Conservation (phyloP, 371 early-diverging fungal genomes). For the Phascolomyces articulosus region DNA sequence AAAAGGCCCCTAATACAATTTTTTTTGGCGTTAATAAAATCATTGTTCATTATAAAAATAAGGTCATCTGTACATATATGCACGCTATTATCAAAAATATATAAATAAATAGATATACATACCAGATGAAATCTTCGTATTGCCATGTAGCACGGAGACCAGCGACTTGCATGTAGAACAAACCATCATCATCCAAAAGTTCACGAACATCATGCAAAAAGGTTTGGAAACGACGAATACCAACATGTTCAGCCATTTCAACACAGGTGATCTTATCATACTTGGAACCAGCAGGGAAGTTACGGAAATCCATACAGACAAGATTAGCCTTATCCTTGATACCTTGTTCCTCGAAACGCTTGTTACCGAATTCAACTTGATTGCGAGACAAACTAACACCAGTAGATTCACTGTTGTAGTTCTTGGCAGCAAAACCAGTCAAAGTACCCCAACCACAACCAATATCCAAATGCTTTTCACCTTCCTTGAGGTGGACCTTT, state of each 20-base stretch:
- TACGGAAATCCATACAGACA: conserved; percentile 95
- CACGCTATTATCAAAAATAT: too few relatives aligned
- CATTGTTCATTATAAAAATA: too few relatives aligned
- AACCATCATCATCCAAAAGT: conserved; percentile 95
- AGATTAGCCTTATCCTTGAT: conserved; percentile 80
- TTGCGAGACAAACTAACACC: conserved; percentile 94
- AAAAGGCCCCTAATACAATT: conserved; percentile 76
- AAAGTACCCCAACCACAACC: conserved; percentile 99
- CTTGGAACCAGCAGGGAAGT: conserved; percentile 83
- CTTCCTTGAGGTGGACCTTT: conserved; percentile 84
- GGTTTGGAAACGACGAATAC: conserved; percentile 88
- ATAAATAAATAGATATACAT: conserved; percentile 2
- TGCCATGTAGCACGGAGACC: conserved; percentile 92
- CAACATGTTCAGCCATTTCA: conserved; percentile 99
- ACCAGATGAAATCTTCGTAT: conserved; percentile 87
- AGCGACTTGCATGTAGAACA: conserved; percentile 97
- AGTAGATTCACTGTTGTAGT: conserved; percentile 85
- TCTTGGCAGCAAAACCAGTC: conserved; percentile 86
- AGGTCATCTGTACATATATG: too few relatives aligned
- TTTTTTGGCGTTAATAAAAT: not conserved
- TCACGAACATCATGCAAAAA: conserved; percentile 93
- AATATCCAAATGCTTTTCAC: conserved; percentile 94
- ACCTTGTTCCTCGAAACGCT: conserved; percentile 83
- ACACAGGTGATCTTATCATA: conserved; percentile 95
- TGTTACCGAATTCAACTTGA: conserved; percentile 88